Base-by-base conservation (phyloP, 1,139 yeast genomes). In the Hanseniaspora uvarum region DNA sequence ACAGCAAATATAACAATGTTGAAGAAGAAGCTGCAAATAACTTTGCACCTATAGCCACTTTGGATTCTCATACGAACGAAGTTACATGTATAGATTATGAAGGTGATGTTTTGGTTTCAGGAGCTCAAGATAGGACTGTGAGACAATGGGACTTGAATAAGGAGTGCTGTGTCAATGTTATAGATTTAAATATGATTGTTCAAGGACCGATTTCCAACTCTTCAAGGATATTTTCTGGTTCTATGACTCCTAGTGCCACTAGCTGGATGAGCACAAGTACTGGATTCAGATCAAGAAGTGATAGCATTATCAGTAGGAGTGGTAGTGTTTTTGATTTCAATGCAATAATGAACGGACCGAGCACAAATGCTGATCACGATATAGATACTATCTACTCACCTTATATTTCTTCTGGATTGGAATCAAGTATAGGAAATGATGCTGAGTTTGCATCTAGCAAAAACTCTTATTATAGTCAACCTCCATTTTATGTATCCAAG, bases 81-180 rank as follows among this genome's bases (percentile, higher is more conserved):
- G 72, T 83, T 45, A 79, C 85, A 0, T 82, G 85, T 0, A 62
- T 83, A 50, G 75, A 80, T 60, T 76, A 78, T 44, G 73, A 73
- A 41, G 88, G 86, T 57, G 75, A 75, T 46, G 68, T 72, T 50
- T 78, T 88, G 39, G 65, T 92, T 5, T 83, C 94, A 43, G 98
- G 96, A 0, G 79, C 94, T 5, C 92, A 97, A 95, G 98, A 92
- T 69, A 82, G 80, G 64, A 72, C 78, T 6, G 75, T 85, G 3
- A 70, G 82, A 24, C 78, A 83, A 60, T 89, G 97, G 96, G 98
- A 92, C 68, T 70, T 94, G 53, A 76, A 85, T 59, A 78, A 84
- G 0, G 96, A 97, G 2, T 72, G 74, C 45, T 69, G 76, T 31
- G 63, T 73, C 2, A 62, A 67, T 46, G 62, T 65, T 1, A 57